phyloP scores from a whole-genome alignment of 306 rosid genomes.

The Carpinus viminea region DNA sequence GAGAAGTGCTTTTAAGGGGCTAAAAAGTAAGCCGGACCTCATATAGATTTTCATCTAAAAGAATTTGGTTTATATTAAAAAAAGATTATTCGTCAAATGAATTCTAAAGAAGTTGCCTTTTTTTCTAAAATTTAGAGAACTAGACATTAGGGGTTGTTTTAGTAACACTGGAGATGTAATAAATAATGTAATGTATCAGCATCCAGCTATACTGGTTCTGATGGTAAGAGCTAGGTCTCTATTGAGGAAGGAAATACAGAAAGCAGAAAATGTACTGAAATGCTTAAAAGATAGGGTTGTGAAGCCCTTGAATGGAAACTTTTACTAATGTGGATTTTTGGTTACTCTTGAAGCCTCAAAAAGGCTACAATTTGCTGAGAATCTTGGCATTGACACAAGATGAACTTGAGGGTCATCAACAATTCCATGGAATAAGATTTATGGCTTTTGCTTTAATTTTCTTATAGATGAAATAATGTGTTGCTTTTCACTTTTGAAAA shows the following conservation, averaged over 20 bases:
- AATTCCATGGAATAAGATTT: background rate
- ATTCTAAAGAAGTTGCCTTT: background rate
- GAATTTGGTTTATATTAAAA: background rate
- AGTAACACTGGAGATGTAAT: background rate
- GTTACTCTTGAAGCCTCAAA: background rate
- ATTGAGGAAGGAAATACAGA: background rate
- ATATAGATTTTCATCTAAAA: too few species aligned
- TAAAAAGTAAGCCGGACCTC: background rate
- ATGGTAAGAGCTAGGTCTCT: background rate
- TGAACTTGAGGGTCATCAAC: background rate
- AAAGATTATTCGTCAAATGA: too few species aligned
- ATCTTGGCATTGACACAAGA: background rate
- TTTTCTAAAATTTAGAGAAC: background rate
- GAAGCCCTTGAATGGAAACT: background rate
- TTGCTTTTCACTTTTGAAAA: background rate
- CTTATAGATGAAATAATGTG: too few species aligned
- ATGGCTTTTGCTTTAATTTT: too few species aligned
- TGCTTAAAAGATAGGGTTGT: background rate
- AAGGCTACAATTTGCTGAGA: background rate
- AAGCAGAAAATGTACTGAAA: background rate
- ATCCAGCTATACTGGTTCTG: background rate
- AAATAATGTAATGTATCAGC: background rate
- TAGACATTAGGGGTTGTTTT: background rate
- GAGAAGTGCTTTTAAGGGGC: background rate
- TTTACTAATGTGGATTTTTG: background rate